A percentile compares a stretch with the other conserved stretches of the same genome.
Evolutionary conservation across 2,329 filamentous ascomycete genomes (phyloP).

Genomic region (Fusarium sp.): DNA sequence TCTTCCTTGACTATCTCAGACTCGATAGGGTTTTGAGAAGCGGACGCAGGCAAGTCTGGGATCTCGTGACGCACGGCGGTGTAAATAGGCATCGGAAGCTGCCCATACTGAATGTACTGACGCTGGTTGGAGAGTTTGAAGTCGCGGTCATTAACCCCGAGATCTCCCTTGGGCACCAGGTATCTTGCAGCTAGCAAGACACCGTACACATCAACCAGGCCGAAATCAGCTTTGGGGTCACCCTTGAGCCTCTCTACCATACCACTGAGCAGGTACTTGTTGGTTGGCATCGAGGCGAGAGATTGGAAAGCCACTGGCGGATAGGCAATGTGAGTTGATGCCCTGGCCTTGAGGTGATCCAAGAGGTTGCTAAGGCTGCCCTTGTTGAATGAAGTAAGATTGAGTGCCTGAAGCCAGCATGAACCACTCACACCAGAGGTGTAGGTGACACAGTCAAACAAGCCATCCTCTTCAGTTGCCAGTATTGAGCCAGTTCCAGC

Average conservation of each 20-base stretch:
- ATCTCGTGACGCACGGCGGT: conserved; percentile 97
- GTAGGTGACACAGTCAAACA: conserved; percentile 96
- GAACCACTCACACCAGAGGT: conserved; percentile 95
- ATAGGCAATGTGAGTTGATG: conserved; percentile 92
- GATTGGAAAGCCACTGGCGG: conserved; percentile 86
- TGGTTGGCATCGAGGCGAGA: conserved; percentile 89
- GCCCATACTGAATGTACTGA: conserved; percentile 79
- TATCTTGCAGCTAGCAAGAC: conserved; percentile 85
- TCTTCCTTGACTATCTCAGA: conserved; percentile 54
- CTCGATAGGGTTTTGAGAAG: conserved; percentile 43
- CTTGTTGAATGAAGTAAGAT: conserved; percentile 77
- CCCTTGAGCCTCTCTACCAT: conserved; percentile 93
- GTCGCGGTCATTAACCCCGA: conserved; percentile 78
- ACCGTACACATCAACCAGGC: conserved; percentile 93
- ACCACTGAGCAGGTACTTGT: conserved; percentile 89
- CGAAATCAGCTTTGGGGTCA: conserved; percentile 77
- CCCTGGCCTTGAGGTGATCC: conserved; percentile 85
- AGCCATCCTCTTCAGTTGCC: conserved; percentile 84
- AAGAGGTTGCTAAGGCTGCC: conserved; percentile 78
- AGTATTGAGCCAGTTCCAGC: conserved; percentile 90
- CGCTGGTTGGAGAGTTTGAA: conserved; percentile 93
- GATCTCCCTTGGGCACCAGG: conserved; percentile 84
- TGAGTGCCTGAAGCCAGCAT: conserved; percentile 94
- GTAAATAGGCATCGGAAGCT: conserved; percentile 92
- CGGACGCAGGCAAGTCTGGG: conserved; percentile 66